Conservation (phyloP, 768 basidiomycete species). For the Leucogyrophana mollusca region DNA sequence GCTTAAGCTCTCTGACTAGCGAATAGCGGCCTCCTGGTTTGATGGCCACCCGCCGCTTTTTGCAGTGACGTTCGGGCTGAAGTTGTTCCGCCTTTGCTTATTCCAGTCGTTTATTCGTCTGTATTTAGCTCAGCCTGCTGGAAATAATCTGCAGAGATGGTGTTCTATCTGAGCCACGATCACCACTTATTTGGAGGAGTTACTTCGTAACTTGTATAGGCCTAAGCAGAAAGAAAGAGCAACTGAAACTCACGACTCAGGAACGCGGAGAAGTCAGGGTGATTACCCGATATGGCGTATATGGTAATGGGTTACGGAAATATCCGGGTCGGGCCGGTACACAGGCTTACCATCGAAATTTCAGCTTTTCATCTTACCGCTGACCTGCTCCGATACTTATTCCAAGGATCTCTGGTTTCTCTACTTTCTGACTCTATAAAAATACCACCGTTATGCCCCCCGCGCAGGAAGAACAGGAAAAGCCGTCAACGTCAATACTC, state of each 20-base stretch:
- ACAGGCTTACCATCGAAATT: constrained; percentile 1
- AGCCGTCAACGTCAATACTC: constrained; percentile 48
- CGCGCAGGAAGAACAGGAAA: constrained; percentile 38
- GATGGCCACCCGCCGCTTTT: too few relatives aligned
- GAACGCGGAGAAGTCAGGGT: constrained; percentile 12
- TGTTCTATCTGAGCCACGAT: constrained; percentile 22
- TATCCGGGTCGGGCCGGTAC: constrained; percentile 27
- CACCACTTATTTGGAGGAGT: constrained; percentile 11
- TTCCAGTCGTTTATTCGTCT: too few relatives aligned
- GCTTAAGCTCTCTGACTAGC: too few relatives aligned
- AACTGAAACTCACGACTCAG: constrained; percentile 5
- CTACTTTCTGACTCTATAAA: constrained; percentile 6
- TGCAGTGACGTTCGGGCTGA: too few relatives aligned
- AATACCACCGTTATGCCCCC: constrained; percentile 24
- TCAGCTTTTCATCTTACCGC: constrained; percentile 7
- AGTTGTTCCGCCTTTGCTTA: too few relatives aligned
- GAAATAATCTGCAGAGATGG: not conserved
- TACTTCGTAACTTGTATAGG: not conserved
- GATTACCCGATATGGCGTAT: constrained; percentile 26
- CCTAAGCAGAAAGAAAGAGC: constrained; percentile 19
- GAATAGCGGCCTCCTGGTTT: too few relatives aligned
- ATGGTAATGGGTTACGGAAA: constrained; percentile 12
- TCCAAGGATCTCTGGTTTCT: constrained; percentile 5
- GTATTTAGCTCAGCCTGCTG: too few relatives aligned
- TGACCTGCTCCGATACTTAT: constrained; percentile 26